These are phyloP conservation scores for Chlamydomonas reinhardtii DNA, from an alignment of 163 green algal species.

Conservation along the genomic window DNA sequence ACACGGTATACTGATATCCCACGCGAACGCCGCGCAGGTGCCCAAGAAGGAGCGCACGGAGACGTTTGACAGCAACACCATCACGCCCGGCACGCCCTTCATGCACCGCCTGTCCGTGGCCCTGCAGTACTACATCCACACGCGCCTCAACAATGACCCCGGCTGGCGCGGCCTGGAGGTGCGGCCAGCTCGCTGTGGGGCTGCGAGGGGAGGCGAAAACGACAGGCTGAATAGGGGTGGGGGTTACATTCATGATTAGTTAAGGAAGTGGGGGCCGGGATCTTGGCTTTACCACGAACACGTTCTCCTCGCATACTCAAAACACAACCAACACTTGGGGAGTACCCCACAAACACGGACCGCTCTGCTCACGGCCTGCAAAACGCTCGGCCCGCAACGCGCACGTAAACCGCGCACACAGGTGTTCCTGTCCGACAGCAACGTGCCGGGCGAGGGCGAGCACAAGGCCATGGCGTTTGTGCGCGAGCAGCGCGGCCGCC, in stretches of 20 bases:
- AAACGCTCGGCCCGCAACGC: too few relatives aligned
- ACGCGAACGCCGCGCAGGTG: constrained; percentile 48
- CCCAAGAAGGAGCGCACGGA: constrained; percentile 80
- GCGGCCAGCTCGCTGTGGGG: not conserved
- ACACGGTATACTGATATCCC: too few relatives aligned
- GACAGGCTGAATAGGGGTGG: too few relatives aligned
- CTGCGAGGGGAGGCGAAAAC: too few relatives aligned
- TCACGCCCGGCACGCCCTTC: constrained; percentile 97
- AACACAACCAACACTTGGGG: too few relatives aligned
- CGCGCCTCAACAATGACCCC: constrained; percentile 90
- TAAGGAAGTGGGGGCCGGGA: too few relatives aligned
- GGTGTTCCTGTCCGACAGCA: constrained; percentile 93
- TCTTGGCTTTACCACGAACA: too few relatives aligned
- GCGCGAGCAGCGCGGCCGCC: constrained; percentile 85
- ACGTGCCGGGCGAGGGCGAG: constrained; percentile 91
- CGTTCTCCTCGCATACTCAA: too few relatives aligned
- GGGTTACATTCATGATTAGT: too few relatives aligned
- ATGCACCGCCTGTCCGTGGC: constrained; percentile 89
- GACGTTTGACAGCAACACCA: constrained; percentile 93
- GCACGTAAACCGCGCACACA: constrained; percentile 57
- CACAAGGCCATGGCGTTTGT: constrained; percentile 98
- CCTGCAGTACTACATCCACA: constrained; percentile 98
- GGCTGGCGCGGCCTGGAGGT: constrained; percentile 94
- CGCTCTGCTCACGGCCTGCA: too few relatives aligned
- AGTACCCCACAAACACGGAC: too few relatives aligned